Evolutionary conservation across 352 stramenopile species (phyloP).

Genomic region (Globisporangium camurandrum): DNA sequence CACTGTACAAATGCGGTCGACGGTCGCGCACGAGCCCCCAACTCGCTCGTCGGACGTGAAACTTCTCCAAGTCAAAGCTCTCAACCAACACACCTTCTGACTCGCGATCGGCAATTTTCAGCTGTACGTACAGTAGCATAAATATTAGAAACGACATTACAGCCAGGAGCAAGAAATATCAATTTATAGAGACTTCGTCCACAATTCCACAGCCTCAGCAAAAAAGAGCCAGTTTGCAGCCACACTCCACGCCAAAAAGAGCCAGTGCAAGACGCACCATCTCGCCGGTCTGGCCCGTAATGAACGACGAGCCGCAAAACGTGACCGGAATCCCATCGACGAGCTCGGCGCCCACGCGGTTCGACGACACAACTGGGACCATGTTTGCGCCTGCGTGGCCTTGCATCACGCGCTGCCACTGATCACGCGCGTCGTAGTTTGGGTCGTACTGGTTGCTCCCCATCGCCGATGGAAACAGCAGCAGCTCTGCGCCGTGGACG

Average conservation of each 20-base stretch:
- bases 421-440: constrained; percentile 79
- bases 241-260: no score
- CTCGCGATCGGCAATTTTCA: constrained; percentile 84
- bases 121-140: constrained; percentile 30
- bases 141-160: no score
- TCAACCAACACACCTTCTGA: constrained; percentile 84
- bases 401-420: constrained; percentile 91
- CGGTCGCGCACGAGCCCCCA: constrained; percentile 86
- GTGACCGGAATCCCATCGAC: constrained; percentile 76
- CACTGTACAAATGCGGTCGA: constrained; percentile 75
- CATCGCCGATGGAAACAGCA: constrained; percentile 76
- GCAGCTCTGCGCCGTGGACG: constrained; percentile 85
- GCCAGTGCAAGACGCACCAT: constrained; percentile 35
- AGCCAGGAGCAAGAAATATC: constrained; percentile 1
- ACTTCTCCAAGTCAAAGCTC: constrained; percentile 82
- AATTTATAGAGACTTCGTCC: not conserved
- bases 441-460: constrained; percentile 85
- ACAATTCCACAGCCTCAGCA: not conserved
- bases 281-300: constrained; percentile 86
- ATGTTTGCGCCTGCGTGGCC: constrained; percentile 87
- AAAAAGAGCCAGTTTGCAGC: no score
- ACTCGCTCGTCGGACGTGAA: constrained; percentile 76
- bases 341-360: constrained; percentile 82
- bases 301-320: constrained; percentile 91
- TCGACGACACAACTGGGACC: constrained; percentile 87